A percentile compares a stretch with the other conserved stretches of the same genome.
These are phyloP conservation scores for Limnanthes douglasii DNA, from an alignment of 345 rosid species.

Conservation along the genomic window DNA sequence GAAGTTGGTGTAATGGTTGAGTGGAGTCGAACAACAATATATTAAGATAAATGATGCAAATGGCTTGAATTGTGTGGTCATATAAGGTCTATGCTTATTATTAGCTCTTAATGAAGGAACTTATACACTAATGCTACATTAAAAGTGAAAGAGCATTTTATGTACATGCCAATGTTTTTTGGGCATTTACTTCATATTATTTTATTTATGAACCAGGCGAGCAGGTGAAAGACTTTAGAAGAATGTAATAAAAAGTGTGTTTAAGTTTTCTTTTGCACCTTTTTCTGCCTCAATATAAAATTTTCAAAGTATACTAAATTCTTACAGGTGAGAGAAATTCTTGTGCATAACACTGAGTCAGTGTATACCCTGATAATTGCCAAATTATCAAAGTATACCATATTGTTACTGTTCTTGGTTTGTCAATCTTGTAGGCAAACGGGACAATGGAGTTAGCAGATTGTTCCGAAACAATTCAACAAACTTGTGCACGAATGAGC, in stretches of 20 bases:
- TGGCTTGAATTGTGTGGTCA: constrained; percentile 2
- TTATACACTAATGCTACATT: too few species aligned
- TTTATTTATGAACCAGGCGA: constrained; percentile 53
- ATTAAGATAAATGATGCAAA: neutral
- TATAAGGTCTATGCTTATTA: constrained; percentile 1
- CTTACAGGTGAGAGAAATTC: constrained; percentile 89
- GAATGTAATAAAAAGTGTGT: too few species aligned
- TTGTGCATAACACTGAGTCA: too few species aligned
- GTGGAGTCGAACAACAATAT: constrained; percentile 1
- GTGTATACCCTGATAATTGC: too few species aligned
- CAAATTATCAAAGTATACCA: constrained; percentile 55
- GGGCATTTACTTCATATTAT: too few species aligned
- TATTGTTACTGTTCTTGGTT: constrained; percentile 44
- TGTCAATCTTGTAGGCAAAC: constrained; percentile 37
- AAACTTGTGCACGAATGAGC: constrained; percentile 77
- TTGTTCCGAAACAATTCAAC: constrained; percentile 84
- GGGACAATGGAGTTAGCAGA: constrained; percentile 85
- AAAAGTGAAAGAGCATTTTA: too few species aligned
- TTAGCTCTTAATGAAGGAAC: too few species aligned
- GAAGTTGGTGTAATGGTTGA: constrained; percentile 1
- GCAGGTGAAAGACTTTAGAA: constrained; percentile 51
- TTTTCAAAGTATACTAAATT: constrained; percentile 73
- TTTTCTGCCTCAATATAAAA: too few species aligned
- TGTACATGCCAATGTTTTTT: too few species aligned
- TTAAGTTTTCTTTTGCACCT: too few species aligned